phyloP scores from a whole-genome alignment of 768 basidiomycete genomes.

The Pilatotrama ljubarskyi region DNA sequence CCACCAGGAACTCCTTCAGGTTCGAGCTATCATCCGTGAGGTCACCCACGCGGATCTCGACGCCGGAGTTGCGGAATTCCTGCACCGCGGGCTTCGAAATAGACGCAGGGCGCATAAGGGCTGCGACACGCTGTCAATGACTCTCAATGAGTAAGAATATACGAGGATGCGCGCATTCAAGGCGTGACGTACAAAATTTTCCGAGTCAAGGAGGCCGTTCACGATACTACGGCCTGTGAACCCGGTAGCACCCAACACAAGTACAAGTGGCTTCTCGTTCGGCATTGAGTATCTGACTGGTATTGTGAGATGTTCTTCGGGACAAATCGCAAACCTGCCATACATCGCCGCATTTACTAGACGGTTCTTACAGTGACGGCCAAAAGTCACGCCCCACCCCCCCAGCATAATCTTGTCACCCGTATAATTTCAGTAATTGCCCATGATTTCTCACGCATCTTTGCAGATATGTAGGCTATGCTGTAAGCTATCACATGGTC shows the following conservation, averaged over 20 bases:
- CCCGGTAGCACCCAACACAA: not conserved
- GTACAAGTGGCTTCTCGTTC: not conserved
- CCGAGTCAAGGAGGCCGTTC: not conserved
- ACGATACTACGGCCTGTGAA: not conserved
- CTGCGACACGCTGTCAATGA: slow-evolving; percentile 12
- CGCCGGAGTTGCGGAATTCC: slow-evolving; percentile 15
- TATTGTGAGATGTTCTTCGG: no score
- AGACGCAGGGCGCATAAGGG: slow-evolving; percentile 19
- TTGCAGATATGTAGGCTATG: no score
- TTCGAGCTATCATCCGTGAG: slow-evolving; percentile 12
- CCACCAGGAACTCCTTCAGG: slow-evolving; percentile 17
- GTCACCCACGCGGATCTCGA: slow-evolving; percentile 22
- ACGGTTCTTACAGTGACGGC: no score
- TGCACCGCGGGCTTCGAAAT: slow-evolving; percentile 15
- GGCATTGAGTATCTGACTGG: no score
- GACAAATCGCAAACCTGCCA: no score
- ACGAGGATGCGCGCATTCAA: not conserved
- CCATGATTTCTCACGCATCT: no score
- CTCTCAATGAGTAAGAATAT: no score
- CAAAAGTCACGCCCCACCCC: no score
- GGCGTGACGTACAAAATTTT: not conserved
- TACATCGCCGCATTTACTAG: no score
- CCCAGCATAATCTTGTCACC: no score
- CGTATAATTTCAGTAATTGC: no score
- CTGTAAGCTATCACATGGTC: no score